Evolutionary conservation across 78 protist species (phyloP), one percentile per base, ranked within the genome.

Genomic region (Speleostelium caveatum): DNA sequence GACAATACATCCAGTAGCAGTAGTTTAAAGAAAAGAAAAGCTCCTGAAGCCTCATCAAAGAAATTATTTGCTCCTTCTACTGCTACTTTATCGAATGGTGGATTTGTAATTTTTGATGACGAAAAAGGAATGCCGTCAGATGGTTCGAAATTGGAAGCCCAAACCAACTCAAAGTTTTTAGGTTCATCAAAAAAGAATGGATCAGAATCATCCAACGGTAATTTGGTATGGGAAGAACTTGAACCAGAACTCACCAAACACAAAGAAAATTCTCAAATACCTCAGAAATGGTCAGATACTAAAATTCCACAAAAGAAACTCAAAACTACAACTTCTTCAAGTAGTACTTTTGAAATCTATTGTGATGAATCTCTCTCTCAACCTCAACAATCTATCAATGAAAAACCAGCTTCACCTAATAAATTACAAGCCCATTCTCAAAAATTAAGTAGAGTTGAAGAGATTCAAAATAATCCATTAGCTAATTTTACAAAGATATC

Each of bases 211-310:
- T 1, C 21, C 24, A 32, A 21, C 14, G 16, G 38, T 49, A 39
- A 24, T 36, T 22, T 83, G 22, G 26, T 24, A 32, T 83, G 91
- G 91, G 79, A 83, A 21, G 91, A 83, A 33, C 33, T 83, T 21
- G 91, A 83, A 45, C 91, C 91, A 26, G 91, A 83, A 74, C 30
- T 83, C 2, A 56, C 26, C 21, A 83, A 83, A 36, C 91, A 83
- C 42, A 83, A 83, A 42, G 91, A 83, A 74, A 83, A 83, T 32
- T 69, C 68, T 3, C 77, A 58, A 45, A 6, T 41, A 19, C 59
- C 91, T 28, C 42, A 59, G 22, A 53, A 60, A 36, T 83, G 91
- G 91, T 22, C 63, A 5, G 91, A 83, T 32, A 49, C 71, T 0
- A 83, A 83, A 38, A 24, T 83, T 1, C 53, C 56, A 3, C 91